phyloP scores from a whole-genome alignment of 148 eudicot species.

The Beta vulgaris region DNA sequence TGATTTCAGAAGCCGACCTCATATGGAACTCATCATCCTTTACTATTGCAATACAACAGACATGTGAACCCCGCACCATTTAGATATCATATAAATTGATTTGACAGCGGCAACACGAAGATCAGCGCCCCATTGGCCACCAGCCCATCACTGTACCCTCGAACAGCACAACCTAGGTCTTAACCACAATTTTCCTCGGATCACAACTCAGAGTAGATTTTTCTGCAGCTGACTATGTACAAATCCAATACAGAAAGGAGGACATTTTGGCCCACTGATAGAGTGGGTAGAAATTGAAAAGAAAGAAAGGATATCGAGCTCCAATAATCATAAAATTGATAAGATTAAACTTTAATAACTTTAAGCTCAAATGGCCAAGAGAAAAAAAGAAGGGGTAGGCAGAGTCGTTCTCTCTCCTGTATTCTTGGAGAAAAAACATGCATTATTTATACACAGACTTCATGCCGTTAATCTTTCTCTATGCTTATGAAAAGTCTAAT shows the following conservation, averaged over 20 bases:
- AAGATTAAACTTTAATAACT: background rate
- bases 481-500: background rate
- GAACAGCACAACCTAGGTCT: background rate
- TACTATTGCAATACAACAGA: background rate
- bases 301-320: background rate
- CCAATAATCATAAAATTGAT: too few relatives aligned
- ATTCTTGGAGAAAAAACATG: background rate
- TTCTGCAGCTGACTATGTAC: background rate
- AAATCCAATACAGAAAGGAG: background rate
- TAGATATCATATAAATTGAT: background rate
- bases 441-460: background rate
- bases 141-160: background rate
- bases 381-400: background rate
- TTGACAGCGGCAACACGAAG: too few relatives aligned
- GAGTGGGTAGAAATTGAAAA: background rate
- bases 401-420: background rate
- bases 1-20: background rate
- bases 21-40: background rate
- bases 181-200: background rate
- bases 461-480: too few relatives aligned
- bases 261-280: background rate
- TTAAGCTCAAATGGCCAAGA: background rate
- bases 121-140: too few relatives aligned
- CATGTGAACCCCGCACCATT: background rate
- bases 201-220: background rate